These are phyloP conservation scores for Curvularia sp. DNA, from an alignment of 2,329 filamentous ascomycete species.

Conservation along the genomic window DNA sequence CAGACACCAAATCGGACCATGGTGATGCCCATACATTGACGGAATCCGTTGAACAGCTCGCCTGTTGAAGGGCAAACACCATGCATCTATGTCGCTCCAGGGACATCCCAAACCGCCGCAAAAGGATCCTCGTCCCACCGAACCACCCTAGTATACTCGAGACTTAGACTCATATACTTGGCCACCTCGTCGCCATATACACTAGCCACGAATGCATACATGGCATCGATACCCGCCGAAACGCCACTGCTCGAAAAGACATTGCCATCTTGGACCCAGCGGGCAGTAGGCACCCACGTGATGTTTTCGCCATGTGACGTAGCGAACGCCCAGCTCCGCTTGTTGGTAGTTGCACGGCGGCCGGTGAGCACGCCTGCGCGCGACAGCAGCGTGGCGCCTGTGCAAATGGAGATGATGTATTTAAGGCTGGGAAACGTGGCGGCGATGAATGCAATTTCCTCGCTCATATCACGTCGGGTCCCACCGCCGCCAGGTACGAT, in stretches of 20 bases:
- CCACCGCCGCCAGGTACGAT: constrained; percentile 70
- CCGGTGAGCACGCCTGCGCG: constrained; percentile 67
- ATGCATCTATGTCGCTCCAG: constrained; percentile 9
- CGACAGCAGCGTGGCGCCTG: constrained; percentile 66
- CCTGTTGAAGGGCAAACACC: neutral
- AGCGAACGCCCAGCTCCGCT: constrained; percentile 60
- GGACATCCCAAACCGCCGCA: constrained; percentile 48
- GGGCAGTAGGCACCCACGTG: constrained; percentile 62
- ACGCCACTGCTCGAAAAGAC: constrained; percentile 71
- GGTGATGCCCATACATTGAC: neutral
- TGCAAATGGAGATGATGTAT: constrained; percentile 71
- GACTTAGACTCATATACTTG: constrained; percentile 54
- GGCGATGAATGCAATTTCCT: constrained; percentile 59
- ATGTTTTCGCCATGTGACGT: constrained; percentile 57
- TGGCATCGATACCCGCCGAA: constrained; percentile 67
- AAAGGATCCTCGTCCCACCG: constrained; percentile 64
- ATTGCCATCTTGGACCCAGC: constrained; percentile 71
- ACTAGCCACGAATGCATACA: constrained; percentile 62
- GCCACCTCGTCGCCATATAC: constrained; percentile 64
- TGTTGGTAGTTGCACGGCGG: constrained; percentile 70
- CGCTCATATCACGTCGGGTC: constrained; percentile 41
- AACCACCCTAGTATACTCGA: constrained; percentile 64
- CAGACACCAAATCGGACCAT: neutral
- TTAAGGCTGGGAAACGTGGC: constrained; percentile 56
- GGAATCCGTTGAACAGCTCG: no score